phyloP scores from a whole-genome alignment of 2,329 filamentous ascomycete genomes.

The Gnomoniopsis sp. region DNA sequence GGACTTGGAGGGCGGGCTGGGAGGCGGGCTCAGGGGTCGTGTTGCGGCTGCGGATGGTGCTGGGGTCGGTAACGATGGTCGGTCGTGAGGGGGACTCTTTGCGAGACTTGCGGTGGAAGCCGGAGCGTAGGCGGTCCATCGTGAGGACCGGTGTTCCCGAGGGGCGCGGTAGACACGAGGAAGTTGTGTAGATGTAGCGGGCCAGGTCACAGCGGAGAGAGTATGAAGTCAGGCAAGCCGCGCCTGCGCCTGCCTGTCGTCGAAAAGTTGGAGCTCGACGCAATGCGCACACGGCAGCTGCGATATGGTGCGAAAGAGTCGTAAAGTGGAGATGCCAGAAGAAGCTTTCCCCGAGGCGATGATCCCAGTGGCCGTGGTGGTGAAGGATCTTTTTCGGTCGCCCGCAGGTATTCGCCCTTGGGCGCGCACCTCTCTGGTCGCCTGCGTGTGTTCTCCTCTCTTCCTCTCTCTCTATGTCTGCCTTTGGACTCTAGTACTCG shows the following conservation, averaged over 20 bases:
- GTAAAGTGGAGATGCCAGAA: too few species aligned
- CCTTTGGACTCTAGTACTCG: neutral
- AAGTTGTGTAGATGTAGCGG: neutral
- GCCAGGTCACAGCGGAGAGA: neutral
- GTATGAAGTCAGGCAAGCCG: too few species aligned
- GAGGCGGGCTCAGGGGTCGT: conserved; percentile 14
- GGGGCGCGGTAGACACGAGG: neutral
- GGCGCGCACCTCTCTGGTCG: too few species aligned
- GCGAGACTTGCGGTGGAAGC: conserved; percentile 17
- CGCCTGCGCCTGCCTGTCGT: too few species aligned
- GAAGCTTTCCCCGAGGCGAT: too few species aligned
- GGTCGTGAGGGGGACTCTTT: conserved; percentile 16
- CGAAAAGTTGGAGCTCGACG: too few species aligned
- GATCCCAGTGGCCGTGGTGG: too few species aligned
- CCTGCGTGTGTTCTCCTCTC: neutral
- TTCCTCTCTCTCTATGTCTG: neutral
- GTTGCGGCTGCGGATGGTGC: conserved; percentile 12
- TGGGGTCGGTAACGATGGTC: conserved; percentile 13
- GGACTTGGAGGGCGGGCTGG: conserved; percentile 12
- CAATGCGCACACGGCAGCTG: too few species aligned
- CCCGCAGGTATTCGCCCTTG: too few species aligned
- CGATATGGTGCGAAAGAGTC: too few species aligned
- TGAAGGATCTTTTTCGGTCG: too few species aligned
- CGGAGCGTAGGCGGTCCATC: conserved; percentile 19
- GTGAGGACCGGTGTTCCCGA: neutral